Conservation (phyloP, 495 filamentous ascomycete species). For the Tuber indicum region DNA sequence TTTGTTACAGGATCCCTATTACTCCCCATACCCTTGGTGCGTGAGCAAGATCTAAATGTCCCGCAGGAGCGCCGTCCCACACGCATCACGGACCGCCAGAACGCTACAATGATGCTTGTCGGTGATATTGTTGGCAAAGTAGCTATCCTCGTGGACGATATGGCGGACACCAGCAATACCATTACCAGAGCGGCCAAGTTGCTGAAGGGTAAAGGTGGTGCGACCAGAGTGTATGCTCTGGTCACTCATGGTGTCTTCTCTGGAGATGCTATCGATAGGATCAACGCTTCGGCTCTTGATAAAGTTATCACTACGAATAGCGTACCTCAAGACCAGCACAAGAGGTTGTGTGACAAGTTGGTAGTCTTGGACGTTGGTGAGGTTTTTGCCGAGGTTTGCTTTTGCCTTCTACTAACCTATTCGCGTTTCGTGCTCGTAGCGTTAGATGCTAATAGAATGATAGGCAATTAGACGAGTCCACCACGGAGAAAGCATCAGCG, state of each 20-base stretch:
- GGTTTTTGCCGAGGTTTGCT: conserved; percentile 79
- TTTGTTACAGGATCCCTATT: conserved; percentile 39
- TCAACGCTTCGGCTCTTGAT: conserved; percentile 84
- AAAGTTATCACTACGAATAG: conserved; percentile 91
- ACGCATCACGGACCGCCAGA: conserved; percentile 83
- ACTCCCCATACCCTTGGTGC: neutral
- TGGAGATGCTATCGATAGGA: conserved; percentile 87
- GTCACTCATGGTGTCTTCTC: conserved; percentile 91
- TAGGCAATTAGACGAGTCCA: conserved; percentile 91
- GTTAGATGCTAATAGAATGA: conserved; percentile 4
- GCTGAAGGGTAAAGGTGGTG: conserved; percentile 79
- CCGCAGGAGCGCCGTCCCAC: conserved; percentile 90
- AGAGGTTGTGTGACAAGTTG: conserved; percentile 68
- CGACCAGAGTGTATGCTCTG: conserved; percentile 76
- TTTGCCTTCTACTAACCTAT: conserved; percentile 9
- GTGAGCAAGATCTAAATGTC: conserved; percentile 20
- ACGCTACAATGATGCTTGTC: conserved; percentile 97
- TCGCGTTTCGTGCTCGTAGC: neutral
- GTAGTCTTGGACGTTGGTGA: conserved; percentile 87
- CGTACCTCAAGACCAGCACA: conserved; percentile 79
- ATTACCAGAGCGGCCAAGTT: conserved; percentile 96
- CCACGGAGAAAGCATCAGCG: conserved; percentile 96
- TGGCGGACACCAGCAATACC: conserved; percentile 93
- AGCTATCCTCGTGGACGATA: conserved; percentile 86
- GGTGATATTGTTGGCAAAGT: conserved; percentile 75